Conservation (phyloP, 345 rosid species). For the Eucalyptus pumila region DNA sequence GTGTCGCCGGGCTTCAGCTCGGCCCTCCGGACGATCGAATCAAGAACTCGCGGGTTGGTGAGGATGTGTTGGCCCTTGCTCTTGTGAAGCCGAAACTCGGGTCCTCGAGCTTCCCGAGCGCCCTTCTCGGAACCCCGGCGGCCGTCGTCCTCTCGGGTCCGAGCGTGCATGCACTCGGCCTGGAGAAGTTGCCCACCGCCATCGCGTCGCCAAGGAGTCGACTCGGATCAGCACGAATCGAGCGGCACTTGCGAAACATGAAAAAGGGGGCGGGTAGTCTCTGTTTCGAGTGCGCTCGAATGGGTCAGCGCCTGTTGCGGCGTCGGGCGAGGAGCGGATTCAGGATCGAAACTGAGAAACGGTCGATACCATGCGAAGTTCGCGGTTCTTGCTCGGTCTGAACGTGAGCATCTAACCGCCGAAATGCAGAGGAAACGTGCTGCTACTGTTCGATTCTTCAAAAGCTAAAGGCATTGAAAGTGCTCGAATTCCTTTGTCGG, state of each 20-base stretch:
- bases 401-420: neutral
- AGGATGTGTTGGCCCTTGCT: constrained; percentile 95
- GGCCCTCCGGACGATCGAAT: constrained; percentile 54
- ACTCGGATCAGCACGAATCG: neutral
- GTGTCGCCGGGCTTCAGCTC: constrained; percentile 40
- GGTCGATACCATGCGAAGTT: neutral
- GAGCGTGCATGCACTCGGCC: neutral
- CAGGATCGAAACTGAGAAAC: neutral
- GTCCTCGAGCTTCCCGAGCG: constrained; percentile 5
- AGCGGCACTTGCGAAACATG: neutral
- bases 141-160: neutral
- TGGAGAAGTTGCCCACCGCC: neutral
- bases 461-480: neutral
- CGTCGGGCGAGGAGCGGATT: neutral
- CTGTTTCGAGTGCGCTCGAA: neutral
- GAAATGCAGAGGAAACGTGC: neutral
- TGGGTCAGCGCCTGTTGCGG: neutral
- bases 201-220: neutral
- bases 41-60: constrained; percentile 65
- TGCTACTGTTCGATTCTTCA: neutral
- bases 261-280: neutral
- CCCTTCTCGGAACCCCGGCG: neutral
- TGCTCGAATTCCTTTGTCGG: neutral
- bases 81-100: constrained; percentile 33
- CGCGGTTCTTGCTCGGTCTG: neutral